These are phyloP conservation scores for Chrysosporium queenslandicum DNA, from an alignment of 2,329 filamentous ascomycete genomes.

Conservation along the genomic window DNA sequence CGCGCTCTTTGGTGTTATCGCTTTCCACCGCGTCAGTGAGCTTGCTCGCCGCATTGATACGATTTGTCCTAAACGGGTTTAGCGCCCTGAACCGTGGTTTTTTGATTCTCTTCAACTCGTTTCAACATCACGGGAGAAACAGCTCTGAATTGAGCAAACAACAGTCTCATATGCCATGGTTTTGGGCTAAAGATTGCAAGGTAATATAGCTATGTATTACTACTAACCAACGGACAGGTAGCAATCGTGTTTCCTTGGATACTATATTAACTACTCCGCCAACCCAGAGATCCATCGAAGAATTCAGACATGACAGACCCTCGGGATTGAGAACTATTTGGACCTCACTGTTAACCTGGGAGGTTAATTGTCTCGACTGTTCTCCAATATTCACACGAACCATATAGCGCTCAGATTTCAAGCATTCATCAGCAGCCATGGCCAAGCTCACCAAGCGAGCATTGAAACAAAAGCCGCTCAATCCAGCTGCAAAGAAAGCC, in stretches of 20 bases:
- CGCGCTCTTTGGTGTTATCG: not conserved
- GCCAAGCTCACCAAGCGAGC: constrained; percentile 28
- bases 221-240: not conserved
- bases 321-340: too few relatives aligned
- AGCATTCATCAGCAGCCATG: too few relatives aligned
- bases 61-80: constrained; percentile 8
- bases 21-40: not conserved
- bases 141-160: not conserved
- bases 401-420: not conserved
- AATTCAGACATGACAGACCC: too few relatives aligned
- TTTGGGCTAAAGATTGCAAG: too few relatives aligned
- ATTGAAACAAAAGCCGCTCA: constrained; percentile 16
- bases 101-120: not conserved
- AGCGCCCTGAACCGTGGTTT: not conserved
- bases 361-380: too few relatives aligned
- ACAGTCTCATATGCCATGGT: too few relatives aligned
- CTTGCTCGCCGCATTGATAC: constrained; percentile 1
- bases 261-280: too few relatives aligned
- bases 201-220: not conserved
- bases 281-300: too few relatives aligned
- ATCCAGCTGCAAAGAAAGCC: constrained; percentile 18
- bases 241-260: too few relatives aligned
- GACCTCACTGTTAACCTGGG: too few relatives aligned
- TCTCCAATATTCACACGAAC: too few relatives aligned
- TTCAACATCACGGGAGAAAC: not conserved